Percentiles rank a stretch among this genome's conserved stretches.
Conservation (phyloP, 2,329 filamentous ascomycete species). For the Penicillium brasilianum region DNA sequence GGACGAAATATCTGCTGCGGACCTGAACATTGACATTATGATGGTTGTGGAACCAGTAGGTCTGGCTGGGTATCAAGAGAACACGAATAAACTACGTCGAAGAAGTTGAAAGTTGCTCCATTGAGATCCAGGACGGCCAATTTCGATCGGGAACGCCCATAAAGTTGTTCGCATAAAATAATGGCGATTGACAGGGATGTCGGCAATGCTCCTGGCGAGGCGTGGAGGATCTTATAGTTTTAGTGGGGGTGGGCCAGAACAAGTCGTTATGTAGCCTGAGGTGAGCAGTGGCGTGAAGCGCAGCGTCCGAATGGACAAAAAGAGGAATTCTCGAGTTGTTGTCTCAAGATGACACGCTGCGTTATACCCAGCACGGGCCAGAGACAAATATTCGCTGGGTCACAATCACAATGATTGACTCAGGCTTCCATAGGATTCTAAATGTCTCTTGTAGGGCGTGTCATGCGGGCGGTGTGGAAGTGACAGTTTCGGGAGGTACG, state of each 20-base stretch:
- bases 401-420: slow-evolving; percentile 24
- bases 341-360: slow-evolving; percentile 15
- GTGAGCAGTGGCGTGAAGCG: background rate
- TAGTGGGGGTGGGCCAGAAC: slow-evolving; percentile 2
- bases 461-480: slow-evolving; percentile 11
- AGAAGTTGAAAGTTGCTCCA: background rate
- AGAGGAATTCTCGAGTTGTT: background rate
- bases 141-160: background rate
- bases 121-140: background rate
- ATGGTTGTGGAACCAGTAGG: background rate
- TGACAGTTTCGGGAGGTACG: background rate
- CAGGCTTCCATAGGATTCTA: slow-evolving; percentile 43
- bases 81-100: background rate
- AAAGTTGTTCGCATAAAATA: background rate
- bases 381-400: slow-evolving; percentile 26
- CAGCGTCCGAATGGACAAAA: background rate
- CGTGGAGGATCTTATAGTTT: background rate
- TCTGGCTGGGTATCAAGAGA: background rate
- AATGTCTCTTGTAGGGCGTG: slow-evolving; percentile 37
- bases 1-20: slow-evolving; percentile 45
- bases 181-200: background rate
- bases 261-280: background rate
- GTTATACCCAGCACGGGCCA: slow-evolving; percentile 15
- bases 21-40: slow-evolving; percentile 49
- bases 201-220: background rate